Percentiles rank a stretch among this genome's conserved stretches.
Conservation (phyloP, 2,329 filamentous ascomycete species). For the Trichoderma koningiopsis region DNA sequence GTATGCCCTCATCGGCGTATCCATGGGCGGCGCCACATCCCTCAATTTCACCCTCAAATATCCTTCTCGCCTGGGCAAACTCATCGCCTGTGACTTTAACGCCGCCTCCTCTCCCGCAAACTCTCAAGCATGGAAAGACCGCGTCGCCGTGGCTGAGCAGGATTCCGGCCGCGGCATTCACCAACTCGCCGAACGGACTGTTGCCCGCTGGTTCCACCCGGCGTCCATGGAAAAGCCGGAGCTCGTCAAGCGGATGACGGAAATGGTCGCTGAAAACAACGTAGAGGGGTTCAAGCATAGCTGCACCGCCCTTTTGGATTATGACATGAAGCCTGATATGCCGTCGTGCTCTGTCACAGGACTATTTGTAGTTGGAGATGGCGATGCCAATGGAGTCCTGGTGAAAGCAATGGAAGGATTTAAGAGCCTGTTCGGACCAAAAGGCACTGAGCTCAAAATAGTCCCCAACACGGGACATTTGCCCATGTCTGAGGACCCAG, state of each 20-base stretch:
- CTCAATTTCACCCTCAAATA: slow-evolving; percentile 71
- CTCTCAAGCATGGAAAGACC: slow-evolving; percentile 76
- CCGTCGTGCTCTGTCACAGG: slow-evolving; percentile 58
- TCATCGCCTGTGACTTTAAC: slow-evolving; percentile 81
- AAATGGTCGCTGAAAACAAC: slow-evolving; percentile 70
- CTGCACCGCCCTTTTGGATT: slow-evolving; percentile 71
- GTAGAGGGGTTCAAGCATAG: slow-evolving; percentile 69
- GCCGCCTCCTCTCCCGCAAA: slow-evolving; percentile 71
- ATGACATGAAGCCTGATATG: slow-evolving; percentile 65
- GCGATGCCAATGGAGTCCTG: slow-evolving; percentile 69
- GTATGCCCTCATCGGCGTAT: slow-evolving; percentile 72
- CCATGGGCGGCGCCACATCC: slow-evolving; percentile 77
- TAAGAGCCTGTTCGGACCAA: slow-evolving; percentile 57
- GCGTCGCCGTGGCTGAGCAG: slow-evolving; percentile 66
- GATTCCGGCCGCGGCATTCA: slow-evolving; percentile 61
- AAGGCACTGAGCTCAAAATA: slow-evolving; percentile 61
- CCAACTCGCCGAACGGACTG: slow-evolving; percentile 69
- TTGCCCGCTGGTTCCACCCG: slow-evolving; percentile 77
- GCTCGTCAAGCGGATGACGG: slow-evolving; percentile 58
- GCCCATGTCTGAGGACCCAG: slow-evolving; percentile 78
- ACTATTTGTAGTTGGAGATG: slow-evolving; percentile 70
- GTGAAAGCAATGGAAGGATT: slow-evolving; percentile 81
- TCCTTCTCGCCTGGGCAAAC: slow-evolving; percentile 59
- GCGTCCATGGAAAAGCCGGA: slow-evolving; percentile 49
- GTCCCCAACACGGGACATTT: slow-evolving; percentile 75